Conservation (phyloP, 306 rosid genomes). For the Amphicarpaea edgeworthii region DNA sequence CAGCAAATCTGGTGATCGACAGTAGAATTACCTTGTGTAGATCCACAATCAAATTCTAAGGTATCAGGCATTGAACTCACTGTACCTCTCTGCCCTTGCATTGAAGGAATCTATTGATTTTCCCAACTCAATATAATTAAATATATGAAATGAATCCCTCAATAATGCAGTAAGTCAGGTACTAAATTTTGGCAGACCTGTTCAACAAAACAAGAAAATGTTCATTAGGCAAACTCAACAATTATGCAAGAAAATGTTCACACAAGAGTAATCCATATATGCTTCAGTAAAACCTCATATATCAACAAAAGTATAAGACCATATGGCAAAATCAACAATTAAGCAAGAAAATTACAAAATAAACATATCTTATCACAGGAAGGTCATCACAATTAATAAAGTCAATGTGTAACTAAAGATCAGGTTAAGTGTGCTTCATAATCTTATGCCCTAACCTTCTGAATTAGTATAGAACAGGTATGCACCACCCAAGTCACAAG, state of each 20-base stretch:
- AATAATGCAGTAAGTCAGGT: slow-evolving; percentile 26
- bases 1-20: slow-evolving; percentile 71
- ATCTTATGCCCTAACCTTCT: slow-evolving; percentile 10
- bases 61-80: slow-evolving; percentile 76
- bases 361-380: slow-evolving; percentile 9
- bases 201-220: slow-evolving; percentile 40
- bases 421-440: slow-evolving; percentile 1
- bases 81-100: slow-evolving; percentile 94
- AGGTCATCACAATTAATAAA: slow-evolving; percentile 9
- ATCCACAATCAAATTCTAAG: slow-evolving; percentile 76
- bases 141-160: slow-evolving; percentile 38
- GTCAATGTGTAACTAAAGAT: background rate
- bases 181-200: slow-evolving; percentile 51
- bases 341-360: slow-evolving; percentile 7
- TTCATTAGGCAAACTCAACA: slow-evolving; percentile 32
- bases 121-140: slow-evolving; percentile 32
- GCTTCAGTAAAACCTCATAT: slow-evolving; percentile 8
- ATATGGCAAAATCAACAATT: slow-evolving; percentile 2
- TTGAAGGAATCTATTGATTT: slow-evolving; percentile 51
- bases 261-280: background rate
- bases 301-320: slow-evolving; percentile 7
- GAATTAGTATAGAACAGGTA: background rate
- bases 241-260: background rate
- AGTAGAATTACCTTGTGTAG: slow-evolving; percentile 62
- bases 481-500: slow-evolving; percentile 5